Evolutionary conservation across 192 early-diverging fungal species (phyloP).

Genomic region (Backusella liffmaniae): DNA sequence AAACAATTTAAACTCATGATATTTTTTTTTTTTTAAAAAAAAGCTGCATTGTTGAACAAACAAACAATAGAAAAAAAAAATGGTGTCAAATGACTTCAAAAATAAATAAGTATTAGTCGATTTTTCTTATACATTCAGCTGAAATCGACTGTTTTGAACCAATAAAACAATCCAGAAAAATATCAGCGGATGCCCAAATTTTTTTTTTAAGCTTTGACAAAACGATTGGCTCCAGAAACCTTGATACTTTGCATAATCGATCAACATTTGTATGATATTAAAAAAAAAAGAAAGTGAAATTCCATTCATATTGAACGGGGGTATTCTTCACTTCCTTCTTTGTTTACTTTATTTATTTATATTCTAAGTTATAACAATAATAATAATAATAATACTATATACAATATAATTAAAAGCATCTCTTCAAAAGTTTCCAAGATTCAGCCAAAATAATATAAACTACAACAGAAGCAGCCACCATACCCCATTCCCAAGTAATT

Average conservation of each 20-base stretch:
- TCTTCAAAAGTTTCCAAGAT: constrained; percentile 51
- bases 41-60: not conserved
- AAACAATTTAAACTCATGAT: too few relatives aligned
- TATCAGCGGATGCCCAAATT: too few relatives aligned
- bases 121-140: too few relatives aligned
- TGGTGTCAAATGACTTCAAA: not conserved
- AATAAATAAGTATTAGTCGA: not conserved
- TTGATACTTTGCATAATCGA: not conserved
- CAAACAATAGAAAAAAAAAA: not conserved
- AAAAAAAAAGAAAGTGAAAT: not conserved
- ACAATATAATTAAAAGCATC: not conserved
- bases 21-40: too few relatives aligned
- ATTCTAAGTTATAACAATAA: not conserved
- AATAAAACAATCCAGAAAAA: too few relatives aligned
- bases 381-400: not conserved
- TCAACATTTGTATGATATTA: not conserved
- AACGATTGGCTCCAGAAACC: not conserved
- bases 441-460: constrained; percentile 63
- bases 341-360: not conserved
- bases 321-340: not conserved
- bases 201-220: not conserved
- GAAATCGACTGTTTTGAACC: too few relatives aligned
- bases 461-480: constrained; percentile 55
- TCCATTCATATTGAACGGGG: not conserved
- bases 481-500: constrained; percentile 77